Conservation (phyloP, 768 basidiomycete genomes). For the Mycena epipterygia region DNA sequence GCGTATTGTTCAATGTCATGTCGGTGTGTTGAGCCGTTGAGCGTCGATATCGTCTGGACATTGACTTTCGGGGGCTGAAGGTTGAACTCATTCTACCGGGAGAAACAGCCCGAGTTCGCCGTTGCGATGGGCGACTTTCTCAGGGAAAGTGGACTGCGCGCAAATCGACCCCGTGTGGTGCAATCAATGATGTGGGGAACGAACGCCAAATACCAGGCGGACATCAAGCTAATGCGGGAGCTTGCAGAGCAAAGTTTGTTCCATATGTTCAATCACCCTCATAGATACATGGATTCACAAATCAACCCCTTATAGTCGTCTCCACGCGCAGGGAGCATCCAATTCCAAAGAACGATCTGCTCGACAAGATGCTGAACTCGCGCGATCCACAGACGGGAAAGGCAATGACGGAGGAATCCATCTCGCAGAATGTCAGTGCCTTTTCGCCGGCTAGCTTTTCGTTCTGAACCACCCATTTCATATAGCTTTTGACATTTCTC, state of each 20-base stretch:
- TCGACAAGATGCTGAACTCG: slow-evolving; percentile 60
- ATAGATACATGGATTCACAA: background rate
- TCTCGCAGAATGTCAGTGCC: slow-evolving; percentile 55
- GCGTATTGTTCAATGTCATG: slow-evolving; percentile 59
- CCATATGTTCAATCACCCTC: background rate
- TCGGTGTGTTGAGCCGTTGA: slow-evolving; percentile 29
- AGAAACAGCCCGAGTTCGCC: slow-evolving; percentile 54
- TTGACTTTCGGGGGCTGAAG: slow-evolving; percentile 35
- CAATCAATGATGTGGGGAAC: slow-evolving; percentile 49
- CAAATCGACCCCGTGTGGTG: slow-evolving; percentile 50
- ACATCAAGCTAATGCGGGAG: slow-evolving; percentile 56
- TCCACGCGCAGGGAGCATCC: slow-evolving; percentile 52
- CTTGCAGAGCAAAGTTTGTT: slow-evolving; percentile 55
- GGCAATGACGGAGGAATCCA: slow-evolving; percentile 55
- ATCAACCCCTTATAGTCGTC: slow-evolving; percentile 46
- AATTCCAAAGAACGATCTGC: slow-evolving; percentile 55
- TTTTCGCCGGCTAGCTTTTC: background rate
- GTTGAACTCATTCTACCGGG: slow-evolving; percentile 62
- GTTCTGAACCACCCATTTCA: background rate
- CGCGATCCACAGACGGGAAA: slow-evolving; percentile 61
- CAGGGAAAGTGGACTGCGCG: slow-evolving; percentile 50
- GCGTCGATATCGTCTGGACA: background rate
- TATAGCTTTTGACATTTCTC: slow-evolving; percentile 61
- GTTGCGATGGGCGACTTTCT: slow-evolving; percentile 58
- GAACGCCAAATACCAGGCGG: slow-evolving; percentile 54